A percentile compares a stretch with the other conserved stretches of the same genome.
phyloP scores from a whole-genome alignment of 176 grass and related monocot genomes.

The Oryza nivara region DNA sequence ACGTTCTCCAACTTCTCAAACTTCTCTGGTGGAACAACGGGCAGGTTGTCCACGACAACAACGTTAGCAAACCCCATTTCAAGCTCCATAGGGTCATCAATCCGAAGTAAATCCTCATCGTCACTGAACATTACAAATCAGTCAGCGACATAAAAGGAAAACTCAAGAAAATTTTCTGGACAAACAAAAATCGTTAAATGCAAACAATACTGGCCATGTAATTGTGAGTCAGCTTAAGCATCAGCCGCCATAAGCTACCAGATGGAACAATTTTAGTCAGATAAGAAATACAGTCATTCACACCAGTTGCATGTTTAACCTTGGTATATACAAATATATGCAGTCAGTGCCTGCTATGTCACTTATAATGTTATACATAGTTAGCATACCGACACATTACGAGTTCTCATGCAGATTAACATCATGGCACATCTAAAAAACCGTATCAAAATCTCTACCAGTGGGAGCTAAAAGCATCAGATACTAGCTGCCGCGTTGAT shows the following conservation, averaged over 20 bases:
- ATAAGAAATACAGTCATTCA: background rate
- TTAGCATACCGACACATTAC: background rate
- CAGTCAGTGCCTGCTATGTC: background rate
- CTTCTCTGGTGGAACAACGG: slow-evolving; percentile 76
- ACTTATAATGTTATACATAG: background rate
- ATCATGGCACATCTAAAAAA: background rate
- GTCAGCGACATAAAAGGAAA: slow-evolving; percentile 13
- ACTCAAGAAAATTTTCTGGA: background rate
- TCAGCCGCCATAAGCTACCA: background rate
- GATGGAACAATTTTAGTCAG: background rate
- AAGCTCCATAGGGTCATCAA: slow-evolving; percentile 72
- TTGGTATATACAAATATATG: background rate
- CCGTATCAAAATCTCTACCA: background rate
- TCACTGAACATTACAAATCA: slow-evolving; percentile 50
- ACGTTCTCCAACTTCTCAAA: slow-evolving; percentile 90
- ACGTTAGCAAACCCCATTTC: slow-evolving; percentile 70
- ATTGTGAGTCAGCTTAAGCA: background rate
- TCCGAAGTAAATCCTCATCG: slow-evolving; percentile 68
- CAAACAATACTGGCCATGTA: background rate
- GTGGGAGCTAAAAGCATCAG: background rate
- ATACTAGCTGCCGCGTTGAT: background rate
- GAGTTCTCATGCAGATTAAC: background rate
- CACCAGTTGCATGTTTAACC: background rate
- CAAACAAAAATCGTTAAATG: background rate
- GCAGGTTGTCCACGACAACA: slow-evolving; percentile 81